phyloP scores from a whole-genome alignment of 139 green algal species.

The Chlamydomonas eustigma region DNA sequence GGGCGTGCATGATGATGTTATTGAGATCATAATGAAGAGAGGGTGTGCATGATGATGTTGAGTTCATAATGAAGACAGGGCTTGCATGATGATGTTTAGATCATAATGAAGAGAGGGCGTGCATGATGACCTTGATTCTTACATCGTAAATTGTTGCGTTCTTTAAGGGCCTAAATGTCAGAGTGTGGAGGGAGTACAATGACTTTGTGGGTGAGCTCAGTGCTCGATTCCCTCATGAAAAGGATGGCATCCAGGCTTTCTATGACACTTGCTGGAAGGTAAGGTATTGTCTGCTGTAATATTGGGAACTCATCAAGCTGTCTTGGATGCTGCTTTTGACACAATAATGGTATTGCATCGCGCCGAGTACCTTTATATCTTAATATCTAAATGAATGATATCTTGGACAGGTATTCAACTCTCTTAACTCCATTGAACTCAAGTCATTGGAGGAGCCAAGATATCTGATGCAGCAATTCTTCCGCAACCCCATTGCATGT shows the following conservation, averaged over 20 bases:
- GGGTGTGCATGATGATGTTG: too few relatives aligned
- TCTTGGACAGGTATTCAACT: slow-evolving; percentile 44
- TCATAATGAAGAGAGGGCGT: too few relatives aligned
- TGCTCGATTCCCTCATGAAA: slow-evolving; percentile 80
- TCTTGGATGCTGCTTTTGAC: neutral
- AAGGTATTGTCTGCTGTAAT: too few relatives aligned
- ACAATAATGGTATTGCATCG: neutral
- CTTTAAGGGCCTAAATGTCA: slow-evolving; percentile 66
- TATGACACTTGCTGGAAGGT: slow-evolving; percentile 91
- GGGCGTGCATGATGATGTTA: too few relatives aligned
- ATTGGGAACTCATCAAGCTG: neutral
- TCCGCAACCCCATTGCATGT: slow-evolving; percentile 66
- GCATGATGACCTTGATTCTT: too few relatives aligned
- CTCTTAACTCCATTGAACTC: slow-evolving; percentile 78
- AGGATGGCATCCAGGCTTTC: slow-evolving; percentile 77
- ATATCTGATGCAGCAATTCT: slow-evolving; percentile 80
- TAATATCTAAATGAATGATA: neutral
- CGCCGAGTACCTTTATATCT: neutral
- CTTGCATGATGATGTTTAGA: too few relatives aligned
- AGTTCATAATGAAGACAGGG: too few relatives aligned
- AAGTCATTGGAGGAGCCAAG: slow-evolving; percentile 87
- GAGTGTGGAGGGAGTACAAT: slow-evolving; percentile 85
- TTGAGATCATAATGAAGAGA: too few relatives aligned
- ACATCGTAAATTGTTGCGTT: too few relatives aligned
- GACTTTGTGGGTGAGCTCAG: slow-evolving; percentile 84